Evolutionary conservation across 2,329 filamentous ascomycete genomes (phyloP).

Genomic region (Torrubiellomyces zombiae): DNA sequence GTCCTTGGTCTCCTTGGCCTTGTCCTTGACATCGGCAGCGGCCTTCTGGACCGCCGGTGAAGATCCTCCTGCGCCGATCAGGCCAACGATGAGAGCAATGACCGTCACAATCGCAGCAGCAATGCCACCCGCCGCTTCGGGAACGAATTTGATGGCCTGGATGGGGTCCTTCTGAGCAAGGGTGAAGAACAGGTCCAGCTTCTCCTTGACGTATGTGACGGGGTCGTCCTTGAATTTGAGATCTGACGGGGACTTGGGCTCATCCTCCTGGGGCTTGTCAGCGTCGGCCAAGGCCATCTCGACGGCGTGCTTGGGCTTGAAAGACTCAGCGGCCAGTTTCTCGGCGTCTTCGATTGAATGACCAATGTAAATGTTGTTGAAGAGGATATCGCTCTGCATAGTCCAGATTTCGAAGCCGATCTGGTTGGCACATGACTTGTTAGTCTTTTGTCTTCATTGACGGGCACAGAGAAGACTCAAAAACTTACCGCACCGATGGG

Average conservation of each 20-base stretch:
- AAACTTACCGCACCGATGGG: constrained; percentile 84
- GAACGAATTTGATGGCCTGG: constrained; percentile 74
- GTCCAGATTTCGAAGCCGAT: constrained; percentile 99
- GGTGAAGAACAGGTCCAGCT: constrained; percentile 77
- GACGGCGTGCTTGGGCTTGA: constrained; percentile 68
- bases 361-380: constrained; percentile 99
- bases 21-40: constrained; percentile 46
- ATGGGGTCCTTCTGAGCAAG: constrained; percentile 69
- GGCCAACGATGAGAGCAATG: constrained; percentile 51
- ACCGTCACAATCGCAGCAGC: constrained; percentile 53
- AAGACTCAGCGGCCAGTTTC: constrained; percentile 78
- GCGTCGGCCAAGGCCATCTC: constrained; percentile 71
- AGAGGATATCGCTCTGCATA: constrained; percentile 97
- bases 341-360: constrained; percentile 89
- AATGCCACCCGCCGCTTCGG: constrained; percentile 74
- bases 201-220: constrained; percentile 74
- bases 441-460: constrained; percentile 6
- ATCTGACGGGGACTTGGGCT: constrained; percentile 54
- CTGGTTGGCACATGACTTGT: too few relatives aligned
- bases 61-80: constrained; percentile 47
- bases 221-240: constrained; percentile 87
- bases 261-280: constrained; percentile 49
- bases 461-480: constrained; percentile 3
- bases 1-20: constrained; percentile 52
- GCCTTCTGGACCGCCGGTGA: constrained; percentile 60